phyloP scores from a whole-genome alignment of 2,329 filamentous ascomycete species.

The Coleophoma crateriformis region DNA sequence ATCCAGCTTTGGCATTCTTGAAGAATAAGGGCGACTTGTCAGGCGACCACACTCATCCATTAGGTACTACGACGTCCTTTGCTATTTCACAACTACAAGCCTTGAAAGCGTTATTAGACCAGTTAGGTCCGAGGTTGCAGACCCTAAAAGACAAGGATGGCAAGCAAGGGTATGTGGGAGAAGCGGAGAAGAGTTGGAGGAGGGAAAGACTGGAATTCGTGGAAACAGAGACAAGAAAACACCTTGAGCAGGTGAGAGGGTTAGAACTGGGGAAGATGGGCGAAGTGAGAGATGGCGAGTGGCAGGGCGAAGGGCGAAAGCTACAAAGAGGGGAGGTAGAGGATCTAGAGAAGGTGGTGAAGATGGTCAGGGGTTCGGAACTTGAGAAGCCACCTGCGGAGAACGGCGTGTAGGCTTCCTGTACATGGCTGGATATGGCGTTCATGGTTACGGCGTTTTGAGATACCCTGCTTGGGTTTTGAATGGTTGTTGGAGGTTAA shows the following conservation, averaged over 20 bases:
- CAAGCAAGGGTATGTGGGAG: constrained; percentile 29
- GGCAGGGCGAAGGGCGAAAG: constrained; percentile 49
- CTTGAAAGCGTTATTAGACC: constrained; percentile 63
- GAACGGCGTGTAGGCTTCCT: not conserved
- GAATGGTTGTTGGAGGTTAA: too few species aligned
- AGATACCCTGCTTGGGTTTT: too few species aligned
- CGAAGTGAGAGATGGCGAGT: constrained; percentile 59
- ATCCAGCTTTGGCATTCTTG: constrained; percentile 47
- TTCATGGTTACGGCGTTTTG: too few species aligned
- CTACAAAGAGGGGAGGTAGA: constrained; percentile 49
- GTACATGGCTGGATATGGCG: not conserved
- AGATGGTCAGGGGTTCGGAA: constrained; percentile 34
- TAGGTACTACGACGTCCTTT: constrained; percentile 71
- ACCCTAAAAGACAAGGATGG: constrained; percentile 32
- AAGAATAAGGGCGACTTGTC: constrained; percentile 45
- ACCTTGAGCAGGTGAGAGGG: constrained; percentile 66
- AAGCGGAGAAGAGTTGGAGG: constrained; percentile 50
- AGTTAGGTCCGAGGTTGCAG: constrained; percentile 59
- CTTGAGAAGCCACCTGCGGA: constrained; percentile 6
- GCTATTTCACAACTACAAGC: constrained; percentile 78
- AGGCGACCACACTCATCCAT: constrained; percentile 46
- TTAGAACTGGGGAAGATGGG: constrained; percentile 58
- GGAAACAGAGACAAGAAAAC: constrained; percentile 69
- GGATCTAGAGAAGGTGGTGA: constrained; percentile 45
- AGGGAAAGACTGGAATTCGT: constrained; percentile 76